Conservation (phyloP, 495 filamentous ascomycete species). For the Ramalina intermedia region DNA sequence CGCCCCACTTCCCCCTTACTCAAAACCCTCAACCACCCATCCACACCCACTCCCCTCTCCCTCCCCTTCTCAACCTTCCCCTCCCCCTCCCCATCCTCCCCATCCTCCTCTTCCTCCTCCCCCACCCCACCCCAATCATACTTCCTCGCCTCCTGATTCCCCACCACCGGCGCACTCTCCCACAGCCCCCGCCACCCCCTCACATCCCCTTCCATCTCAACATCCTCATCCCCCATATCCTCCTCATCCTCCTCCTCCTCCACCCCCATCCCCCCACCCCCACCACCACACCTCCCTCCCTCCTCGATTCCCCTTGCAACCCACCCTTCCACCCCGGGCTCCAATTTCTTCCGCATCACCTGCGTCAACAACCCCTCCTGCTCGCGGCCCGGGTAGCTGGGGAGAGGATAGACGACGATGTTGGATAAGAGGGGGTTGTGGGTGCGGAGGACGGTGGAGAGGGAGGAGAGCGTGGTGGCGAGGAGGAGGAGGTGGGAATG, state of each 20-base stretch:
- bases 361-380: conserved; percentile 47
- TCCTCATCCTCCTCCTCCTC: conserved; percentile 36
- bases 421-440: conserved; percentile 36
- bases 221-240: conserved; percentile 32
- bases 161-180: conserved; percentile 36
- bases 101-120: conserved; percentile 37
- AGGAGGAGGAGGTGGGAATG: conserved; percentile 53
- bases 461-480: conserved; percentile 42
- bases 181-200: conserved; percentile 29
- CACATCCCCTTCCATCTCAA: conserved; percentile 18
- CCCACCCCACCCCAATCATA: conserved; percentile 43
- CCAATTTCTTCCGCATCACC: conserved; percentile 67
- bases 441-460: conserved; percentile 8
- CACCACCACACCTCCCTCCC: conserved; percentile 31
- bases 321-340: conserved; percentile 58
- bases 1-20: conserved; percentile 31
- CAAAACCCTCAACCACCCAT: conserved; percentile 41
- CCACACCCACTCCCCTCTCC: conserved; percentile 28
- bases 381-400: conserved; percentile 58
- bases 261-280: conserved; percentile 28
- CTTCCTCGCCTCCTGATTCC: conserved; percentile 33
- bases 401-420: conserved; percentile 55
- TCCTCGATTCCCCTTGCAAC: conserved; percentile 32
- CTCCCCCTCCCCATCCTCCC: conserved; percentile 25
- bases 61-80: conserved; percentile 31